Base-by-base conservation (phyloP, 2,329 filamentous ascomycete species). In the Chaetomiaceae sp. region DNA sequence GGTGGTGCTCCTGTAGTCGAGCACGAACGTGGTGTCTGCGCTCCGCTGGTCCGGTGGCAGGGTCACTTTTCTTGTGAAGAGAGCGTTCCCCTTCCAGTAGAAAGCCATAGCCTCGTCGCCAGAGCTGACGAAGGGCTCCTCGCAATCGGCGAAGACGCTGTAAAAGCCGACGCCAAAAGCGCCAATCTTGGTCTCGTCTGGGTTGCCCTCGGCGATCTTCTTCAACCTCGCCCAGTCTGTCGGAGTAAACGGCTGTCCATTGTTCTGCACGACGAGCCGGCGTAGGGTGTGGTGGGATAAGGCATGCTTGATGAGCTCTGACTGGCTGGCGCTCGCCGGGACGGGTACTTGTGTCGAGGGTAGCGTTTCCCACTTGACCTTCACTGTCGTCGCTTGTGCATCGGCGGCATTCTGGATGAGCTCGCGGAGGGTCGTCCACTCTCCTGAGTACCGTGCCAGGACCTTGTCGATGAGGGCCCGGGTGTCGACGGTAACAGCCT, bases 151-250 rank as follows among this genome's bases (percentile, higher is more conserved):
- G 69, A 99, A 99, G 36, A 97, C 92, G 68, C 89, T 95, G 77
- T 99, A 99, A 74, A 99, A 99, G 2, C 94, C 94, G 29, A 99
- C 94, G 61, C 94, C 94, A 68, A 99, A 99, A 3, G 94, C 95
- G 51, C 94, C 94, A 64, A 99, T 99, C 76, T 99, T 99, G 43
- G 91, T 97, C 73, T 99, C 94, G 69, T 99, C 94, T 0, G 94
- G 94, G 66, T 99, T 99, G 43, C 94, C 95, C 69, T 99, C 94
- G n/a, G 94, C 95, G 59, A 99, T 99, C 57, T 92, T 85, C 76
- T 97, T 97, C 60, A 99, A 69, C 50, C 94, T 82, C 42, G 85
- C 84, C 94, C 94, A 99, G 71, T 99, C 94, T 17, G 91, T 95
- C 63, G 87, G 82, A 47, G 84, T 87, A 66, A 99, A 99, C 0